phyloP scores from a whole-genome alignment of 768 basidiomycete genomes.

The Galerina sulciceps region DNA sequence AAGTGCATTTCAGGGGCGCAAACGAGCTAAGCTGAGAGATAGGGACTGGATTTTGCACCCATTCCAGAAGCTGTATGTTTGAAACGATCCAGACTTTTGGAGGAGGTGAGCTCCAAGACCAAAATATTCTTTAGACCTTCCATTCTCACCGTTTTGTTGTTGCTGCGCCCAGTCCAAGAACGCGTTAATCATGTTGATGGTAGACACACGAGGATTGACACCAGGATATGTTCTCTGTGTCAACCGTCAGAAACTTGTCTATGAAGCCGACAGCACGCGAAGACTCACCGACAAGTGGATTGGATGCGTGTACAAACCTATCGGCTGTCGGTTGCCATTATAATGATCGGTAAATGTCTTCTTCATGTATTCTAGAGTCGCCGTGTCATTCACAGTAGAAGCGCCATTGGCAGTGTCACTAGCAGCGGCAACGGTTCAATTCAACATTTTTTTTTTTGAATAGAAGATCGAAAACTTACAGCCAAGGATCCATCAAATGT shows the following conservation, averaged over 20 bases:
- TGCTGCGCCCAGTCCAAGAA: slow-evolving; percentile 85
- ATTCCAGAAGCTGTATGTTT: slow-evolving; percentile 70
- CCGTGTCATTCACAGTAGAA: slow-evolving; percentile 54
- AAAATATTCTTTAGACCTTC: background rate
- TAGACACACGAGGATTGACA: slow-evolving; percentile 49
- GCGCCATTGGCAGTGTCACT: slow-evolving; percentile 62
- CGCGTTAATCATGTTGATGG: slow-evolving; percentile 75
- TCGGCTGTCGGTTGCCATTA: slow-evolving; percentile 73
- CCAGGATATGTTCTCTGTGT: slow-evolving; percentile 61
- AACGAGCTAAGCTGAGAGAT: slow-evolving; percentile 58
- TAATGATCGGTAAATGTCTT: slow-evolving; percentile 77
- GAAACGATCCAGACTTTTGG: slow-evolving; percentile 73
- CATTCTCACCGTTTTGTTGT: slow-evolving; percentile 58
- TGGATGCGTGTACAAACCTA: slow-evolving; percentile 83
- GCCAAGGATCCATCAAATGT: slow-evolving; percentile 86
- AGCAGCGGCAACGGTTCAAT: background rate
- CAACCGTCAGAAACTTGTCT: background rate
- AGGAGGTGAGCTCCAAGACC: background rate
- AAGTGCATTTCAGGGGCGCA: slow-evolving; percentile 63
- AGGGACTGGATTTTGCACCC: slow-evolving; percentile 74
- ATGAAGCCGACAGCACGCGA: background rate
- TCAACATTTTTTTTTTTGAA: background rate
- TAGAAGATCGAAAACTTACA: slow-evolving; percentile 46
- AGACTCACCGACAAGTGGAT: slow-evolving; percentile 67
- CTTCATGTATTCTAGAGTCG: slow-evolving; percentile 75